phyloP scores from a whole-genome alignment of 164 flowering plant species.

The Warburgia ugandensis region DNA sequence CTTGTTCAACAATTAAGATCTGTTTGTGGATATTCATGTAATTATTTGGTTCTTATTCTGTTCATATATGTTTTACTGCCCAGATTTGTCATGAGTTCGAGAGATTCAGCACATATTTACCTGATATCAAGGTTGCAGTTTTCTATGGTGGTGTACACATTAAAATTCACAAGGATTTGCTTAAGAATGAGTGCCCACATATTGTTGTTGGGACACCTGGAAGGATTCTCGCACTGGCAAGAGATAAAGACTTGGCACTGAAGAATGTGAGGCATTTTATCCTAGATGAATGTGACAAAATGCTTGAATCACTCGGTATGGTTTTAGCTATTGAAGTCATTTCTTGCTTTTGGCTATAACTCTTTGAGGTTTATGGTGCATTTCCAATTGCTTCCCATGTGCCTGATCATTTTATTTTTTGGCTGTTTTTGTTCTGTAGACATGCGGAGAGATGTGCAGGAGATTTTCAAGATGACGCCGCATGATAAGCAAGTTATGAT shows the following conservation, averaged over 20 bases:
- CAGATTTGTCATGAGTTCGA: conserved; percentile 97
- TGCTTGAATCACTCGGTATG: conserved; percentile 97
- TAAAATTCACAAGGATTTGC: conserved; percentile 75
- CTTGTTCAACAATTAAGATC: background rate
- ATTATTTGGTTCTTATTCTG: background rate
- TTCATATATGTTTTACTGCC: background rate
- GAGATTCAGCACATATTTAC: conserved; percentile 85
- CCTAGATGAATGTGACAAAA: conserved; percentile 97
- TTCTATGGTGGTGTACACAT: conserved; percentile 93
- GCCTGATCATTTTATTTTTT: background rate
- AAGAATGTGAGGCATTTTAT: conserved; percentile 97
- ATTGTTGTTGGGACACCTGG: conserved; percentile 99
- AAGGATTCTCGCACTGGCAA: conserved; percentile 76
- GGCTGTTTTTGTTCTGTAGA: conserved; percentile 32
- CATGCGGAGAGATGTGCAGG: conserved; percentile 98
- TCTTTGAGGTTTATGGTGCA: too few relatives aligned
- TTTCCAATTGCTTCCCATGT: too few relatives aligned
- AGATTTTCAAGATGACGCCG: conserved; percentile 97
- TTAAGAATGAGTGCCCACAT: conserved; percentile 95
- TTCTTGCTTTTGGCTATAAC: background rate
- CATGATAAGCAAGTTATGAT: conserved; percentile 99
- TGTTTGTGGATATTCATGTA: background rate
- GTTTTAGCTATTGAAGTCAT: background rate
- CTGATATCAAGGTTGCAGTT: conserved; percentile 87
- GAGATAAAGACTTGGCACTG: conserved; percentile 83